phyloP scores from a whole-genome alignment of 495 filamentous ascomycete species.

The Neurospora sp. region DNA sequence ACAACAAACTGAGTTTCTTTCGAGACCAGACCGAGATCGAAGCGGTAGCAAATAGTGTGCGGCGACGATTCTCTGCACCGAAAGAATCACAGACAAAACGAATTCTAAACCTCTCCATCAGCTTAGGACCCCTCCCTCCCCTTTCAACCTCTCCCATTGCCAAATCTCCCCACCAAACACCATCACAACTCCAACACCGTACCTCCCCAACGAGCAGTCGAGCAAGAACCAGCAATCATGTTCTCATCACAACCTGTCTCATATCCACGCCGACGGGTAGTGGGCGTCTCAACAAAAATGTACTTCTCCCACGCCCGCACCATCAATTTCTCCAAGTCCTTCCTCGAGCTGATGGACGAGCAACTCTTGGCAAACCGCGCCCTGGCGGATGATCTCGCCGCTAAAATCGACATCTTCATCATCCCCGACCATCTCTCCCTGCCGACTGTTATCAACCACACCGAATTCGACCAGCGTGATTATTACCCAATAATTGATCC shows the following conservation, averaged over 20 bases:
- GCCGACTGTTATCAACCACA: constrained; percentile 41
- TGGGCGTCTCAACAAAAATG: constrained; percentile 77
- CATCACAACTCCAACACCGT: background rate
- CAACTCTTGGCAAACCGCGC: too few species aligned
- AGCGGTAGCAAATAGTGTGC: background rate
- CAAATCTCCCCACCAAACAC: background rate
- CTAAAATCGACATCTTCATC: constrained; percentile 47
- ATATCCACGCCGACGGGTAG: constrained; percentile 46
- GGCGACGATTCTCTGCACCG: background rate
- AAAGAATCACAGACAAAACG: background rate
- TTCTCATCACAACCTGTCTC: constrained; percentile 25
- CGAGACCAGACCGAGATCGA: background rate
- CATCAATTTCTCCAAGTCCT: constrained; percentile 45
- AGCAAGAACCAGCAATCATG: background rate
- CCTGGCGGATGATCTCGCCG: constrained; percentile 19
- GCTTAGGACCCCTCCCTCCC: background rate
- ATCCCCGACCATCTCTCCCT: constrained; percentile 69
- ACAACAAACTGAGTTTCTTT: background rate
- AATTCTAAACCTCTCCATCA: background rate
- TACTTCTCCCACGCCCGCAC: constrained; percentile 66
- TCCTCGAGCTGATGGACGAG: constrained; percentile 28
- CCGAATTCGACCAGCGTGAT: constrained; percentile 28
- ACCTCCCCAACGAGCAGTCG: background rate
- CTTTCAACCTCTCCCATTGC: background rate
- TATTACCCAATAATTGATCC: background rate